These are phyloP conservation scores for Mallotus repandus DNA, from an alignment of 441 rosid species.

Conservation along the genomic window DNA sequence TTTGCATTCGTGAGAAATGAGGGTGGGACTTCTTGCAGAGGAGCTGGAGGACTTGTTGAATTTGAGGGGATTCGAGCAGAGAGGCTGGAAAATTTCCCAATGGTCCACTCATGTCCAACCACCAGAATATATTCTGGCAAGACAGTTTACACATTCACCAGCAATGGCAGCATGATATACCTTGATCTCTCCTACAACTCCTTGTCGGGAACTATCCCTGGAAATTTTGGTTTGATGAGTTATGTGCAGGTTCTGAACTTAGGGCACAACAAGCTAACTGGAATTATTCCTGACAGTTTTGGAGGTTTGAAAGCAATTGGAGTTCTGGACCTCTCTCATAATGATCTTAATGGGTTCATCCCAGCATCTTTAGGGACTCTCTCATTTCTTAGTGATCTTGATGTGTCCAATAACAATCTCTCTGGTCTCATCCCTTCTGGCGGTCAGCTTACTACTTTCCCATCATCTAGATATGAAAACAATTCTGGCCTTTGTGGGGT, in stretches of 20 bases:
- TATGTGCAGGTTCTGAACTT: conserved; percentile 85
- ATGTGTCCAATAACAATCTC: conserved; percentile 86
- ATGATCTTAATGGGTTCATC: conserved; percentile 63
- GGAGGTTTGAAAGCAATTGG: conserved; percentile 77
- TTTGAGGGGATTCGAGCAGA: conserved; percentile 82
- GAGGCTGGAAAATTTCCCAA: conserved; percentile 71
- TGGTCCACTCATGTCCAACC: conserved; percentile 77
- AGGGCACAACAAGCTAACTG: conserved; percentile 72
- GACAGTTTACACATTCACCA: conserved; percentile 64
- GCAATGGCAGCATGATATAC: conserved; percentile 85
- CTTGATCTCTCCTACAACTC: conserved; percentile 79
- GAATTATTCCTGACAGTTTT: conserved; percentile 70
- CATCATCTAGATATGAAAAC: conserved; percentile 67
- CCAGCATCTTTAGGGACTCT: conserved; percentile 77
- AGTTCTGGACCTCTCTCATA: conserved; percentile 84
- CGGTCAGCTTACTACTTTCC: conserved; percentile 93
- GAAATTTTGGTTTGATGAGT: conserved; percentile 55
- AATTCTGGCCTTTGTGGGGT: conserved; percentile 94
- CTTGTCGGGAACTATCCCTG: conserved; percentile 64
- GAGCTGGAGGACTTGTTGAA: conserved; percentile 94
- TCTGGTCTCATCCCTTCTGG: conserved; percentile 83
- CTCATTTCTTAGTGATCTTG: conserved; percentile 86
- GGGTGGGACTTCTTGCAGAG: conserved; percentile 93
- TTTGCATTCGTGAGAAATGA: conserved; percentile 92
- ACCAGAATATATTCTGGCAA: conserved; percentile 80